Evolutionary conservation across 768 basidiomycete species (phyloP), one percentile per base, ranked within the genome.

Genomic region (Pleurotus cornucopiae): DNA sequence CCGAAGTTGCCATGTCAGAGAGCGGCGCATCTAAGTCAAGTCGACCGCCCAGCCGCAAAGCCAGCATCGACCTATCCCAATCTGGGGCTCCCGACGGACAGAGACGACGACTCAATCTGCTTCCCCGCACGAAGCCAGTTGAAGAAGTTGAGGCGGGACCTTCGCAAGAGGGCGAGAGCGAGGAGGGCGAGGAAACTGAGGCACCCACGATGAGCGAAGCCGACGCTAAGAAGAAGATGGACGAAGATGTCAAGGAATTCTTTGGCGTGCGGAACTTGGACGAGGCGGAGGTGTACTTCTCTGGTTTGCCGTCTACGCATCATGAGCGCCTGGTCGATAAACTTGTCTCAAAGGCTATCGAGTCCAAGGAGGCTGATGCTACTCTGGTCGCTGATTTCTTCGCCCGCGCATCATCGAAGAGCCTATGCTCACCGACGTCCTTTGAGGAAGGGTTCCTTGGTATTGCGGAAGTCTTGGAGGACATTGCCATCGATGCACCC

Each of bases 401-500:
- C 71, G 68, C 69, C 6, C 79, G 79, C 54, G 84, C 83, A 6
- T 71, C 76, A 30, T 77, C 78, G 43, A 89, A 86, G 72, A 76
- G 74, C 41, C 72, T 86, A 26, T 84, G 86, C 60, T 75, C 83
- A 1, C 49, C 76, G 4, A 80, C 78, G 3, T 69, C 80, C 2
- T 86, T 97, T 68, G 87, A 92, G 71, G 79, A 86, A 57, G 91
- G 92, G 12, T 85, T 96, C 68, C 66, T 66, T 46, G 77, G 80
- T 0, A 77, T 83, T 49, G 83, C 86, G 23, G 91, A 93, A 70
- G 71, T 86, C 55, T 78, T 98, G 63, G 92, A 94, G 63, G 94
- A 98, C 66, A 81, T 94, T 57, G 86, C 88, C 26, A 86, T 94
- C 62, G 94, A 98, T 67, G 89, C 89, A 46, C 95, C 96, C 6